Conservation (phyloP, 306 rosid species). For the Senna siamea region DNA sequence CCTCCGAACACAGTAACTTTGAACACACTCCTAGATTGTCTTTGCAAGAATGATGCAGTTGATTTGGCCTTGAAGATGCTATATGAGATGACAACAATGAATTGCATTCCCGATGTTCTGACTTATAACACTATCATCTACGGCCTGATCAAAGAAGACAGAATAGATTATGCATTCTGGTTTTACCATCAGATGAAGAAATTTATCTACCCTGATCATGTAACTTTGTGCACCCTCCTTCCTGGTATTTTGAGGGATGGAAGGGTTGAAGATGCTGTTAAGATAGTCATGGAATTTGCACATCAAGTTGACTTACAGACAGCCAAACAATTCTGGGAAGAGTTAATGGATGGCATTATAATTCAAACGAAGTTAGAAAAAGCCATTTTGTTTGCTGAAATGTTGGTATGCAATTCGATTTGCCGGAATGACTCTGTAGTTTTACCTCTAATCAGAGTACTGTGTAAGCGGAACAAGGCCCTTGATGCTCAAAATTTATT, state of each 20-base stretch:
- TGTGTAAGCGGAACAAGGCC: conserved; percentile 65
- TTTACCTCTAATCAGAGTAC: conserved; percentile 64
- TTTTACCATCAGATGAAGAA: conserved; percentile 96
- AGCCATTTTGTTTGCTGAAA: conserved; percentile 71
- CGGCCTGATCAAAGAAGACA: conserved; percentile 73
- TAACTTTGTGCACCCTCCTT: conserved; percentile 86
- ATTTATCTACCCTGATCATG: conserved; percentile 75
- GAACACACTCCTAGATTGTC: conserved; percentile 81
- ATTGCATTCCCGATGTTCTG: conserved; percentile 80
- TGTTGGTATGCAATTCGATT: conserved; percentile 54
- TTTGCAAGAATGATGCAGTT: conserved; percentile 86
- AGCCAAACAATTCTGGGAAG: conserved; percentile 71
- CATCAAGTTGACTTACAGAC: conserved; percentile 46
- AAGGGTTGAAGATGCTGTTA: conserved; percentile 64
- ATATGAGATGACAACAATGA: conserved; percentile 68
- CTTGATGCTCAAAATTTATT: conserved; percentile 74
- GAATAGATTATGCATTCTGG: conserved; percentile 78
- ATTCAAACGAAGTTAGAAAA: conserved; percentile 63
- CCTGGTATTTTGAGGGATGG: conserved; percentile 74
- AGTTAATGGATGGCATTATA: conserved; percentile 74
- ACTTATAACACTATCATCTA: conserved; percentile 85
- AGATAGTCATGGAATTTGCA: conserved; percentile 59
- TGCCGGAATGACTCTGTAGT: conserved; percentile 68
- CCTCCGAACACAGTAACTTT: conserved; percentile 83
- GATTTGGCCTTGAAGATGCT: conserved; percentile 74